Conservation (phyloP, 139 green algal species). For the Pedinophyceae sp. region DNA sequence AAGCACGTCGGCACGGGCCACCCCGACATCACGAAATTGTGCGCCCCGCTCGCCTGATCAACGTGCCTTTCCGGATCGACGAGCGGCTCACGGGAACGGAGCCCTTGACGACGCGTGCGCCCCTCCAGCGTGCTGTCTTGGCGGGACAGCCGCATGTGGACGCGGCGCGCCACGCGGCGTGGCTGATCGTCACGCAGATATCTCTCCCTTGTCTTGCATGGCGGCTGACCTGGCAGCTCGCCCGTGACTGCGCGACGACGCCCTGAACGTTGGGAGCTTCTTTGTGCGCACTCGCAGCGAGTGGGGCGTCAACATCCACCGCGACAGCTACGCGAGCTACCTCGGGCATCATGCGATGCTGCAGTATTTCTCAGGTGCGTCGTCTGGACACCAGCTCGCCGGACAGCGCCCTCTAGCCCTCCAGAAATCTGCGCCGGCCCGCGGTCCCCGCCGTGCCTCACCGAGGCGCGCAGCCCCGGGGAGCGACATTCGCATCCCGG, state of each 20-base stretch:
- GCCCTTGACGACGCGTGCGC: not conserved
- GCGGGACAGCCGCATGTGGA: not conserved
- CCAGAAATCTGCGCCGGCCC: no score
- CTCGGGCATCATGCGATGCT: constrained; percentile 78
- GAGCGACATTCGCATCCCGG: no score
- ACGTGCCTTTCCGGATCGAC: not conserved
- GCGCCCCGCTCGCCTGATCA: constrained; percentile 11
- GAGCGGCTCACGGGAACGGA: no score
- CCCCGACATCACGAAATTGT: constrained; percentile 71
- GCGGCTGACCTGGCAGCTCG: not conserved
- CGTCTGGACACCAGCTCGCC: no score
- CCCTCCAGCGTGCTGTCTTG: no score
- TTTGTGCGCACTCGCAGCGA: constrained; percentile 44
- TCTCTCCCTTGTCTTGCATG: not conserved
- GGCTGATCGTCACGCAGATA: not conserved
- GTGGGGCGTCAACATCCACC: constrained; percentile 93
- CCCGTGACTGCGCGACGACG: no score
- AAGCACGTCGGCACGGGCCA: constrained; percentile 95
- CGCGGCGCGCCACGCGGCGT: not conserved
- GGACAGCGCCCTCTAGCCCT: no score
- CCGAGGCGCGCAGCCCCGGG: no score
- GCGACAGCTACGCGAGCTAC: constrained; percentile 90
- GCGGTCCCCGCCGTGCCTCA: no score
- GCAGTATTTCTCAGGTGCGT: no score
- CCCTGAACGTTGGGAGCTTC: not conserved